Evolutionary conservation across 2,329 filamentous ascomycete species (phyloP), one percentile per base, ranked within the genome.

Genomic region (Arthrobotrys sphaeroides): DNA sequence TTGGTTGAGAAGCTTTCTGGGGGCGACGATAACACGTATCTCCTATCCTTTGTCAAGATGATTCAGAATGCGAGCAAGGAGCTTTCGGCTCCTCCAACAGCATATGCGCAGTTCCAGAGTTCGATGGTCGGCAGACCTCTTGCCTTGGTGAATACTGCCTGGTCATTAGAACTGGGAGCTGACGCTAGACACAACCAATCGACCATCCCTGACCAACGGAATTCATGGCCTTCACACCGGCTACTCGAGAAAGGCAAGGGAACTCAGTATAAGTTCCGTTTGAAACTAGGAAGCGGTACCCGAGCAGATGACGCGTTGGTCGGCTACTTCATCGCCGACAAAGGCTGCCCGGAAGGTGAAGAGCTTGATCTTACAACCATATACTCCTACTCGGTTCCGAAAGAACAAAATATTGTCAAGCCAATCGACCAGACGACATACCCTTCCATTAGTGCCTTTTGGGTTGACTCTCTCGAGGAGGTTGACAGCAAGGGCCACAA

Each of bases 111-210:
- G 5, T 18, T 20, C 2, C 18, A 81, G 4, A 81, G 78, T 69
- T 78, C 83, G 0, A 77, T 84, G 9, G 65, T 83, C 13, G 82
- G 82, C 1, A 78, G 78, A 28, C 82, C 82, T 0, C 70, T 83
- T 0, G 82, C 82, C 0, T 76, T 83, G 2, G 79, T 80, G 12
- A 80, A 81, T 36, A 76, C 79, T 2, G 82, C 80, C 1, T 80
- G 67, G 65, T 78, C 76, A 3, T 72, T 83, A 0, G 81, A 83
- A 61, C 72, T 83, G 0, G 77, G 77, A 1, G 62, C 65, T 13
- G 70, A 64, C 4, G 42, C 77, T 13, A 47, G 66, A 18, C 57
- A 66, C 6, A 67, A 78, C 22, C 81, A 80, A 26, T 80, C 80
- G 0, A 28, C 65, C 5, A 77, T 81, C 22, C 65, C 2, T 7